Evolutionary conservation across 768 basidiomycete genomes (phyloP).

Genomic region (Sarcodon aspratus): DNA sequence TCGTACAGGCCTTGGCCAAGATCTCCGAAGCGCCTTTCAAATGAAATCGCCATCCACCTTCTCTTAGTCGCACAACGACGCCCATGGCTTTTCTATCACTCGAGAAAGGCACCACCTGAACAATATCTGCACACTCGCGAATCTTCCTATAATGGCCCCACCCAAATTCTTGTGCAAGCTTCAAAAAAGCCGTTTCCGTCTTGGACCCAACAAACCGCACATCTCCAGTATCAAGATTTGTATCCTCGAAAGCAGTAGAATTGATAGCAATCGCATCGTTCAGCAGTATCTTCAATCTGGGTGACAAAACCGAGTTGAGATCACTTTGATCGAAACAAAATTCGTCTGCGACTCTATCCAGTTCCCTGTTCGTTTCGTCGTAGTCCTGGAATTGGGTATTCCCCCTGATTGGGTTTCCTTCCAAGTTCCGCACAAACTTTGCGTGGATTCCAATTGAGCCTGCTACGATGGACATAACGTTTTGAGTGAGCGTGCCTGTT

Average conservation of each 20-base stretch:
- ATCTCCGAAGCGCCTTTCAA: constrained; percentile 36
- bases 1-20: constrained; percentile 16
- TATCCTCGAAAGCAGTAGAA: constrained; percentile 38
- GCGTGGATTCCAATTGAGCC: constrained; percentile 34
- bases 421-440: constrained; percentile 21
- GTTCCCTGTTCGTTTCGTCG: background rate
- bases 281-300: constrained; percentile 20
- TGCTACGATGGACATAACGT: constrained; percentile 39
- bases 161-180: constrained; percentile 28
- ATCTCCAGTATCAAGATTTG: constrained; percentile 20
- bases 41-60: constrained; percentile 26
- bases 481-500: constrained; percentile 34
- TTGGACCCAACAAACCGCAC: constrained; percentile 34
- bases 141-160: constrained; percentile 31
- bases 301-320: constrained; percentile 13
- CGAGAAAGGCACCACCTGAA: constrained; percentile 89
- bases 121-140: constrained; percentile 21
- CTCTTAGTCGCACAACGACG: constrained; percentile 24
- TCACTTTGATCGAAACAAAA: background rate
- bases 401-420: background rate
- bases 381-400: background rate
- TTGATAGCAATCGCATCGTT: constrained; percentile 39
- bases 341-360: background rate
- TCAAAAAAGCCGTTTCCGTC: constrained; percentile 37
- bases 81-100: constrained; percentile 35